Evolutionary conservation across 805 yeast species (phyloP).

Genomic region (Pichia deserticola): DNA sequence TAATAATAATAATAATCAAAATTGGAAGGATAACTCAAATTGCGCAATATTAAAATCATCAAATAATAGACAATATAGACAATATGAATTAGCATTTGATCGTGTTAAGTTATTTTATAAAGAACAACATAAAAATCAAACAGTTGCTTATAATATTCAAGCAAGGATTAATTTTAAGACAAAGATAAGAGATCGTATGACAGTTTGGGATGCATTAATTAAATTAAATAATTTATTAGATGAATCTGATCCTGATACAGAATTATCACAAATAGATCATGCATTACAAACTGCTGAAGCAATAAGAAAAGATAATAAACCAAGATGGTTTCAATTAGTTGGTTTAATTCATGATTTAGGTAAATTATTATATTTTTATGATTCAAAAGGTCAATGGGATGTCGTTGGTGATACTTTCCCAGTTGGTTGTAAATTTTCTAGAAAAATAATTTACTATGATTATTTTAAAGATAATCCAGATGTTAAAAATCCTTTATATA

Average conservation of each 20-base stretch:
- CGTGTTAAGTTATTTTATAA: constrained; percentile 58
- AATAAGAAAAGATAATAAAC: constrained; percentile 56
- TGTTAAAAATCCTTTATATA: constrained; percentile 53
- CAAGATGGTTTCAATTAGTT: constrained; percentile 70
- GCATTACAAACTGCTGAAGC: constrained; percentile 74
- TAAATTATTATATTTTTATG: constrained; percentile 59
- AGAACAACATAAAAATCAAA: constrained; percentile 63
- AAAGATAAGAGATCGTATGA: constrained; percentile 56
- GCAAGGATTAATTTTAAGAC: constrained; percentile 68
- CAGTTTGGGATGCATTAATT: constrained; percentile 65
- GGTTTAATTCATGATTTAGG: constrained; percentile 70
- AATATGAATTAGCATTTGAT: constrained; percentile 62
- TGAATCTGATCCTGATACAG: constrained; percentile 72
- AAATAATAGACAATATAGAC: constrained; percentile 40
- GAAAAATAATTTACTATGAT: constrained; percentile 52
- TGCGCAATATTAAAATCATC: constrained; percentile 17
- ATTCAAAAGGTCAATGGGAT: constrained; percentile 73
- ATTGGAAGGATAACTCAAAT: constrained; percentile 20
- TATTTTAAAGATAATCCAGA: constrained; percentile 57
- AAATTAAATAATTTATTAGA: constrained; percentile 56
- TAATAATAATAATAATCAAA: not conserved
- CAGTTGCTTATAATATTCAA: constrained; percentile 65
- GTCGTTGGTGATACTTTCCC: constrained; percentile 78
- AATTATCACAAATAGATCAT: constrained; percentile 66
- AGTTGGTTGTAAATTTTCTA: constrained; percentile 60